Evolutionary conservation across 306 rosid species (phyloP), one percentile per base, ranked within the genome.

Genomic region (Vigna mungo): DNA sequence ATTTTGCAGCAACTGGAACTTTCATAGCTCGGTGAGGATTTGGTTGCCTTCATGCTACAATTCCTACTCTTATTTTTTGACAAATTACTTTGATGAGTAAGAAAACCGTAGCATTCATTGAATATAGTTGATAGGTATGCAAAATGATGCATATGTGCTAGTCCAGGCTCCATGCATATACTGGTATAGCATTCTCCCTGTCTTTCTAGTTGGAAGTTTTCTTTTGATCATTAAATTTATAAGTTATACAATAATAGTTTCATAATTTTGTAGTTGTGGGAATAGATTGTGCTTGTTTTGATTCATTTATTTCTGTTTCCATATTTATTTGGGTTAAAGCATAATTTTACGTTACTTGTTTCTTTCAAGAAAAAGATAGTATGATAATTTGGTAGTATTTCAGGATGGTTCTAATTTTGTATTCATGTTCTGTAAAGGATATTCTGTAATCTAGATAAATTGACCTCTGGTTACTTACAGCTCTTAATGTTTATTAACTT

Each of bases 1-100:
- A 94, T 78, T 89, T 94, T 81, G 94, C 94, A 23, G 97, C 98
- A 34, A 94, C 98, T 79, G 89, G 94, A 53, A 84, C 96, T n/a
- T 94, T 94, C 77, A 86, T 94, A 74, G 98, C 98, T 79, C 96
- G 98, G 98, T 94, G 46, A 84, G 91, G 47, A 41, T 83, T 71
- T 52, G 56, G 30, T 65, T 74, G 60, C 44, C 25, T 36, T 72
- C 56, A 34, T 41, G 4, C 21, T 10, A 18, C 30, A 63, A 46
- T 54, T 72, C 2, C 17, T 32, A 3, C 21, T 37, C 21, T 30
- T 49, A 1, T 37, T 70, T 36, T 25, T 74, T 55, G 23, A 18
- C 70, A 43, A 56, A 55, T 56, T 71, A 20, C 68, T 71, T 41
- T 11, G 16, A 56, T 27, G 69, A 63, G 23, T 46, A 25, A 67